A percentile compares a stretch with the other conserved stretches of the same genome.
These are phyloP conservation scores for Xylaria telfairii DNA, from an alignment of 495 filamentous ascomycete species.

Conservation along the genomic window DNA sequence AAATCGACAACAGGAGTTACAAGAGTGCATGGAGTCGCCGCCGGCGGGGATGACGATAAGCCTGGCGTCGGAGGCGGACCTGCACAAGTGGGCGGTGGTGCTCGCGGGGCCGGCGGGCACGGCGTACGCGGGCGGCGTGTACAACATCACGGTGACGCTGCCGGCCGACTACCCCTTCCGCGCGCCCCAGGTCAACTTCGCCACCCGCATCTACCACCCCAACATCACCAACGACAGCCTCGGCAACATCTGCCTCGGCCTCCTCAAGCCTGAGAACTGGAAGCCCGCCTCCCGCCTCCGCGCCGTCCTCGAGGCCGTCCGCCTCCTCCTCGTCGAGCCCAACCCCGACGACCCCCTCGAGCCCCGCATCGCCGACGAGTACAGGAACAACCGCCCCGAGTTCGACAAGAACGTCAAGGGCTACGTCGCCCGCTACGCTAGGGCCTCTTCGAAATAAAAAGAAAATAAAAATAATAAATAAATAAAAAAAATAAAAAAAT, in stretches of 20 bases:
- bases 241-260: slow-evolving; percentile 88
- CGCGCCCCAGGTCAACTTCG: slow-evolving; percentile 83
- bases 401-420: slow-evolving; percentile 84
- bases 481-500: neutral
- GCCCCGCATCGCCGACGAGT: slow-evolving; percentile 84
- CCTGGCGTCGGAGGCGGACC: slow-evolving; percentile 72
- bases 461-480: neutral
- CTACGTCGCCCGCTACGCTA: slow-evolving; percentile 84
- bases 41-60: slow-evolving; percentile 69
- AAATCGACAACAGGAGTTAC: slow-evolving; percentile 64
- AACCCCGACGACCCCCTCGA: slow-evolving; percentile 96
- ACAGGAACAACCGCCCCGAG: slow-evolving; percentile 68
- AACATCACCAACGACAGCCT: slow-evolving; percentile 93
- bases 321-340: slow-evolving; percentile 80
- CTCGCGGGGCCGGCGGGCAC: slow-evolving; percentile 77
- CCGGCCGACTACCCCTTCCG: slow-evolving; percentile 95
- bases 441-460: slow-evolving; percentile 35
- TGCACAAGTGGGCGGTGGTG: slow-evolving; percentile 82
- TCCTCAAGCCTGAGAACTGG: slow-evolving; percentile 90
- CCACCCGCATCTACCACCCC: slow-evolving; percentile 97
- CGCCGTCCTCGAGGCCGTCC: slow-evolving; percentile 79
- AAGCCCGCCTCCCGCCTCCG: slow-evolving; percentile 84
- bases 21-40: slow-evolving; percentile 68
- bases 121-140: slow-evolving; percentile 78
- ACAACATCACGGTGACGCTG: slow-evolving; percentile 76